Percentiles rank a stretch among this genome's conserved stretches.
phyloP scores from a whole-genome alignment of 192 early-diverging fungal species.

The Neocallimastix lanati region DNA sequence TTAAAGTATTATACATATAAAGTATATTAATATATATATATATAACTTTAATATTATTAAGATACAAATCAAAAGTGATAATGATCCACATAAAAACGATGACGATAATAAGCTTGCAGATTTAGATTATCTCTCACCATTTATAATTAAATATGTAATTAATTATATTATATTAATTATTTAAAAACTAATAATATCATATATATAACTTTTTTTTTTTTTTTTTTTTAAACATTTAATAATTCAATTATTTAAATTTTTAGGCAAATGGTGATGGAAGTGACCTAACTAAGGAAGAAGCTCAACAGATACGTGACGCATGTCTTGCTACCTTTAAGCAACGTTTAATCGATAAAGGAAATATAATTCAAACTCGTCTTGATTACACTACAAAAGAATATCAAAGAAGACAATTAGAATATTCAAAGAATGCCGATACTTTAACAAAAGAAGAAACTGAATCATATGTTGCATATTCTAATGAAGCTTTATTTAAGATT shows the following conservation, averaged over 20 bases:
- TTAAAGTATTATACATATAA: not conserved
- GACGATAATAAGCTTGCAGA: constrained; percentile 27
- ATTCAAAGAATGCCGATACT: constrained; percentile 31
- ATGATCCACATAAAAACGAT: constrained; percentile 25
- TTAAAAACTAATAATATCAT: not conserved
- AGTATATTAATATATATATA: no score
- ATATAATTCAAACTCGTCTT: constrained; percentile 30
- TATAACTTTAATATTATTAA: no score
- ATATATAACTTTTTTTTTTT: no score
- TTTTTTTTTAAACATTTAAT: no score
- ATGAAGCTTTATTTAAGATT: constrained; percentile 36
- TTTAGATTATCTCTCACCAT: constrained; percentile 36
- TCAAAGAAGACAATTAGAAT: constrained; percentile 26
- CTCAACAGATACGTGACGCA: constrained; percentile 21
- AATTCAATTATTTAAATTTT: no score
- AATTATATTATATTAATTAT: not conserved
- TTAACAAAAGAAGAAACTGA: constrained; percentile 41
- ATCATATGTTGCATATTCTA: constrained; percentile 32
- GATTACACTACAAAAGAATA: constrained; percentile 35
- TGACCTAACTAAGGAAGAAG: constrained; percentile 19
- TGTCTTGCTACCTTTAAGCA: constrained; percentile 29
- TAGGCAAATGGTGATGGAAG: constrained; percentile 13
- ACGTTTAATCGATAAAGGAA: constrained; percentile 31
- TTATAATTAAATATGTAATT: constrained; percentile 31
- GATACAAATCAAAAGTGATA: constrained; percentile 13